Evolutionary conservation across 148 eudicot species (phyloP), one percentile per base, ranked within the genome.

Genomic region (Cornus florida): DNA sequence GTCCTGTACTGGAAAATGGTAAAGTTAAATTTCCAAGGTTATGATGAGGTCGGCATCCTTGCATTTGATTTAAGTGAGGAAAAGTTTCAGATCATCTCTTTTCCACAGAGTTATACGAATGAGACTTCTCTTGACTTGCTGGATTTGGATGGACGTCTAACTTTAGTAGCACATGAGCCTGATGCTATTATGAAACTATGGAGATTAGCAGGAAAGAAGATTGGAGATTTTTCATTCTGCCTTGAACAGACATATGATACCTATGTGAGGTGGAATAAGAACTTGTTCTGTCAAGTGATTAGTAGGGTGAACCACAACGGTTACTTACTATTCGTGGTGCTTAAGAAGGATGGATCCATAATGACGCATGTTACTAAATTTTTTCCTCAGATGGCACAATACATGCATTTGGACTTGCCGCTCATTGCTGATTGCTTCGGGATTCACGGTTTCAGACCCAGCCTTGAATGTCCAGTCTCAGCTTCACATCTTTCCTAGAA

Each of bases 1-100:
- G 24, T 72, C 23, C 79, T 75, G 67, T 76, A 46, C 65, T 76
- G 71, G 60, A 39, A 14, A 13, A 75, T 66, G 71, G 24, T 7
- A 9, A 32, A 28, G 38, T 2, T 2, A 35, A 4, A 35, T 35
- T 35, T 4, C 35, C 46, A n/a, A 33, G 17, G 0, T 17, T 22
- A 6, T 23, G 1, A 8, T 48, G 7, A 7, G 9, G 14, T 8
- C 28, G 9, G 31, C 19, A 5, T 68, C 19, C 62, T 76, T 35
- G 72, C 46, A 32, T 76, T 76, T 0, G 31, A 76, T 33, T 50
- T 76, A 9, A 50, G 28, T 5, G 62, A 46, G 31, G 79, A 76
- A 20, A 31, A 19, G 24, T 76, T 76, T 20, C 79, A 28, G 0
- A 0, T 24, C 5, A 31, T 64, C 59, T 31, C 72, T 31, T 76